A percentile compares a stretch with the other conserved stretches of the same genome.
Conservation (phyloP, 2,329 filamentous ascomycete genomes). For the Nothophoma quercina region DNA sequence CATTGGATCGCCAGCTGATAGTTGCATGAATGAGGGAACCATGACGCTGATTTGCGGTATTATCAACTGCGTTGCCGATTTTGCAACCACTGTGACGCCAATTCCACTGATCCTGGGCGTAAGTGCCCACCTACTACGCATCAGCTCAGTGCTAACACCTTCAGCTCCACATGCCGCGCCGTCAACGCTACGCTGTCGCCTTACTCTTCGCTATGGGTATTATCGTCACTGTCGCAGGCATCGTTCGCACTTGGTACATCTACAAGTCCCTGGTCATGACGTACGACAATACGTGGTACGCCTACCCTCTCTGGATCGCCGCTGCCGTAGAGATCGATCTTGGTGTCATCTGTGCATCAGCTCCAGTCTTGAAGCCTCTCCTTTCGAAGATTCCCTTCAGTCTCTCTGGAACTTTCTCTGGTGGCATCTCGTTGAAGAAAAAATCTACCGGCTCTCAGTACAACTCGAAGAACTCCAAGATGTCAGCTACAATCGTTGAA, state of each 20-base stretch:
- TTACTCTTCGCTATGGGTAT: constrained; percentile 53
- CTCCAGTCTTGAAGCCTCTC: constrained; percentile 41
- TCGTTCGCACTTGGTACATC: constrained; percentile 55
- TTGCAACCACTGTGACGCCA: constrained; percentile 53
- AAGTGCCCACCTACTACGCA: constrained; percentile 1
- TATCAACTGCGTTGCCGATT: constrained; percentile 54
- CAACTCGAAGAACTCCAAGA: constrained; percentile 12
- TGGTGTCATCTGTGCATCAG: constrained; percentile 50
- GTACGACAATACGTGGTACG: constrained; percentile 56
- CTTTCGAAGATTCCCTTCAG: constrained; percentile 37
- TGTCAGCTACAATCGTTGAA: constrained; percentile 1
- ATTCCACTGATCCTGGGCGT: constrained; percentile 53
- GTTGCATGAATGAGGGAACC: constrained; percentile 53
- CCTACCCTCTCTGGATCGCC: constrained; percentile 57
- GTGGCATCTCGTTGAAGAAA: constrained; percentile 23
- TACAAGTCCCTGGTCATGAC: constrained; percentile 51
- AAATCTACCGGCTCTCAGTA: constrained; percentile 4
- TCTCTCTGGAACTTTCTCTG: constrained; percentile 25
- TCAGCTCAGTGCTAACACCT: neutral
- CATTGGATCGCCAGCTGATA: constrained; percentile 38
- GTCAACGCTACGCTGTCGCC: constrained; percentile 51
- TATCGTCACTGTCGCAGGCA: constrained; percentile 53
- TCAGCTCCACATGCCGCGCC: constrained; percentile 51
- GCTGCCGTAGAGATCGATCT: constrained; percentile 57
- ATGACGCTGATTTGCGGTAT: constrained; percentile 51